These are phyloP conservation scores for Xanthoconium purpureum DNA, from an alignment of 768 basidiomycete genomes.

Conservation along the genomic window DNA sequence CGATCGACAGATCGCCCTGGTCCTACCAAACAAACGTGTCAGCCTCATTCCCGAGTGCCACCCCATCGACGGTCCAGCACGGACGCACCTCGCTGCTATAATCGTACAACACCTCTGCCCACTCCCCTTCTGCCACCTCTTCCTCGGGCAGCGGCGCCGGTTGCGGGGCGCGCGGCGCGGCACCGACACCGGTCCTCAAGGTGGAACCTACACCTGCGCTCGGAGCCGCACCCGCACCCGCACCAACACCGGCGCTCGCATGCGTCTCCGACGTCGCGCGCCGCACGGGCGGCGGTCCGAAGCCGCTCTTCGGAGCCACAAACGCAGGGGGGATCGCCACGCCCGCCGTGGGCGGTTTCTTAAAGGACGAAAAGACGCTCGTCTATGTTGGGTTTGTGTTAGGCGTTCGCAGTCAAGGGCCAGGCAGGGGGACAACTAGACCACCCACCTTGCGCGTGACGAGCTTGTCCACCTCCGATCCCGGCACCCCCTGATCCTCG, in stretches of 20 bases:
- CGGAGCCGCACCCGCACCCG: neutral
- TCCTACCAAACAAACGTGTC: conserved; percentile 44
- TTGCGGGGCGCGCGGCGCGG: conserved; percentile 16
- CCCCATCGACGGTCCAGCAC: neutral
- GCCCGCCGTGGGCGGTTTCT: conserved; percentile 39
- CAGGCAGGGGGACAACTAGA: neutral
- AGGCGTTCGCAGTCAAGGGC: neutral
- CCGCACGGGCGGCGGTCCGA: conserved; percentile 53
- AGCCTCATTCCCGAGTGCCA: neutral
- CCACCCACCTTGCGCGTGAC: conserved; percentile 26
- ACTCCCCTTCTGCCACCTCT: conserved; percentile 52
- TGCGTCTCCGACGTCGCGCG: conserved; percentile 26
- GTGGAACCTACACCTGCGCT: no score
- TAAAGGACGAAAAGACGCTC: conserved; percentile 24
- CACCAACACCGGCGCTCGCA: neutral
- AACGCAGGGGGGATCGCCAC: conserved; percentile 40
- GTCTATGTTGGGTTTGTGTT: conserved; percentile 5
- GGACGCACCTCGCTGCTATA: conserved; percentile 57
- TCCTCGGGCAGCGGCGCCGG: conserved; percentile 17
- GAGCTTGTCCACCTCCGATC: conserved; percentile 26
- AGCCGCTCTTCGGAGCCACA: conserved; percentile 40
- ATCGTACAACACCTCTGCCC: conserved; percentile 78
- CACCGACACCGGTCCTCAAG: neutral
- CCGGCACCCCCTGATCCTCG: neutral
- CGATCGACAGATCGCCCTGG: conserved; percentile 60